These are phyloP conservation scores for Hymenoscyphus infarciens DNA, from an alignment of 2,329 filamentous ascomycete species.

Conservation along the genomic window DNA sequence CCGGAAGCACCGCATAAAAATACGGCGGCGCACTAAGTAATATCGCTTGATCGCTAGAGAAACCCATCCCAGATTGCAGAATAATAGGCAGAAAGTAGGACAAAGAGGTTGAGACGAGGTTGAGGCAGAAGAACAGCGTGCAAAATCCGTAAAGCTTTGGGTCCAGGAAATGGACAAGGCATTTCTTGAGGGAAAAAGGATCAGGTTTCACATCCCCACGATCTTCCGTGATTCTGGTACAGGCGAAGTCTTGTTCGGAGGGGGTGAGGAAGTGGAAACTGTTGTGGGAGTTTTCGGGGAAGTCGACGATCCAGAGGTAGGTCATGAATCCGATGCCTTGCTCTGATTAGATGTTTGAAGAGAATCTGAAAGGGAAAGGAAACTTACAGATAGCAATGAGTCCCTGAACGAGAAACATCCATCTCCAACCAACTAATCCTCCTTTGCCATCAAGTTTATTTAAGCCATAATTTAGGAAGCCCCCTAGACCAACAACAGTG, in stretches of 20 bases:
- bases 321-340: slow-evolving; percentile 46
- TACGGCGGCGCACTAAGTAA: slow-evolving; percentile 54
- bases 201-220: slow-evolving; percentile 51
- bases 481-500: slow-evolving; percentile 46
- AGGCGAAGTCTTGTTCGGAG: slow-evolving; percentile 44
- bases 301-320: slow-evolving; percentile 61
- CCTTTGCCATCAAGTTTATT: slow-evolving; percentile 56
- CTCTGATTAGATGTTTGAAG: not conserved
- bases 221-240: slow-evolving; percentile 52
- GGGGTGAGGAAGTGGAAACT: slow-evolving; percentile 56
- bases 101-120: slow-evolving; percentile 70
- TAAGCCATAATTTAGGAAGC: slow-evolving; percentile 56
- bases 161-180: slow-evolving; percentile 48
- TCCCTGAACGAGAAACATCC: slow-evolving; percentile 57
- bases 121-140: slow-evolving; percentile 62
- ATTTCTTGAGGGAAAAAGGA: slow-evolving; percentile 57
- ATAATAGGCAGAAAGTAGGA: slow-evolving; percentile 81
- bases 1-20: slow-evolving; percentile 45
- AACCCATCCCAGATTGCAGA: slow-evolving; percentile 55
- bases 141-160: slow-evolving; percentile 61
- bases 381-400: slow-evolving; percentile 46
- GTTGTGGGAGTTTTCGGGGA: slow-evolving; percentile 53
- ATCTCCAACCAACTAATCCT: slow-evolving; percentile 58
- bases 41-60: slow-evolving; percentile 48
- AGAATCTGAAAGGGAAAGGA: slow-evolving; percentile 34